Percentiles rank a stretch among this genome's conserved stretches.
Conservation (phyloP, 2,329 filamentous ascomycete genomes). For the Penicillium italicum region DNA sequence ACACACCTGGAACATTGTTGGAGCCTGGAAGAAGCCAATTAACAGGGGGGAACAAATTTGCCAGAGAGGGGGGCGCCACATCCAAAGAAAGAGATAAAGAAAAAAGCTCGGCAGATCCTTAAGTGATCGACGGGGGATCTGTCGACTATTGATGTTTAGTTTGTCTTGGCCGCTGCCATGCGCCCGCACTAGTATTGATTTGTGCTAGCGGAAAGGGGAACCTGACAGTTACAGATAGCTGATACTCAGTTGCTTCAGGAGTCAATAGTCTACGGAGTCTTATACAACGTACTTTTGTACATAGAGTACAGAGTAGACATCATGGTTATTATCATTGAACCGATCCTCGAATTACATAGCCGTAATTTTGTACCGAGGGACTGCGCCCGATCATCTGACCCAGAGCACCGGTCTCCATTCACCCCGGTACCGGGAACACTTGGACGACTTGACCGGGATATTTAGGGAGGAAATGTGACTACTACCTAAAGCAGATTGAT, state of each 20-base stretch:
- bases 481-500: conserved; percentile 1
- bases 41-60: background rate
- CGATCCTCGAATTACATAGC: conserved; percentile 6
- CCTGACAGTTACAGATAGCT: conserved; percentile 8
- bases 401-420: background rate
- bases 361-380: conserved; percentile 2
- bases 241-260: conserved; percentile 16
- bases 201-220: conserved; percentile 2
- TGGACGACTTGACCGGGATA: background rate
- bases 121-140: conserved; percentile 38
- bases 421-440: background rate
- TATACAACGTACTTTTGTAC: background rate
- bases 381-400: conserved; percentile 10
- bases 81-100: conserved; percentile 10
- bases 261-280: conserved; percentile 17
- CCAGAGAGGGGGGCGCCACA: conserved; percentile 5
- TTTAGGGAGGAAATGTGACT: background rate
- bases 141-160: conserved; percentile 40
- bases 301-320: background rate
- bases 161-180: conserved; percentile 30
- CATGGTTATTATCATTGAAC: background rate
- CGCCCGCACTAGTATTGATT: conserved; percentile 9
- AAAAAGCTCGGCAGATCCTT: conserved; percentile 30
- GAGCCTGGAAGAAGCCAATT: background rate
- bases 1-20: conserved; percentile 9